phyloP scores from a whole-genome alignment of 2,329 filamentous ascomycete genomes.

The Didymella pinodella region DNA sequence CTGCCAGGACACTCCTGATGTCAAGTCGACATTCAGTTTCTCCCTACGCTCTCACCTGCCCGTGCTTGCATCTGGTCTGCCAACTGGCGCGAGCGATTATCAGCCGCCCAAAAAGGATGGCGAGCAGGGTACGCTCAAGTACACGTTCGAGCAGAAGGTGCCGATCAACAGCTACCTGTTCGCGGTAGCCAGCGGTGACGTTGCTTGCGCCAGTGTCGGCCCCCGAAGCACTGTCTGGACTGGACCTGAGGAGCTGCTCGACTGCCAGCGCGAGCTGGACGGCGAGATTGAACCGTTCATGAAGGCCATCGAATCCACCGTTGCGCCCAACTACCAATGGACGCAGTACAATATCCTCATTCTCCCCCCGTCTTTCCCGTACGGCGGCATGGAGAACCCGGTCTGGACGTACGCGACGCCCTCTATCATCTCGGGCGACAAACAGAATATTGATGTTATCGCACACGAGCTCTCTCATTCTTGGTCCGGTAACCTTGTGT shows the following conservation, averaged over 20 bases:
- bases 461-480: slow-evolving; percentile 80
- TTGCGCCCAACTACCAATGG: slow-evolving; percentile 87
- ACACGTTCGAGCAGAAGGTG: slow-evolving; percentile 87
- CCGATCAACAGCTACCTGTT: slow-evolving; percentile 96
- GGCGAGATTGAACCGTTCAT: slow-evolving; percentile 92
- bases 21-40: slow-evolving; percentile 95
- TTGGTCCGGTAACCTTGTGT: slow-evolving; percentile 90
- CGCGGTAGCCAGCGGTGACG: slow-evolving; percentile 85
- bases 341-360: slow-evolving; percentile 94
- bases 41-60: slow-evolving; percentile 85
- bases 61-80: slow-evolving; percentile 89
- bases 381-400: slow-evolving; percentile 81
- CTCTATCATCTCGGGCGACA: slow-evolving; percentile 84
- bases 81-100: slow-evolving; percentile 61
- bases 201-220: slow-evolving; percentile 85
- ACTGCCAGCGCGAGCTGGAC: slow-evolving; percentile 90
- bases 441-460: slow-evolving; percentile 93
- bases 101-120: slow-evolving; percentile 61
- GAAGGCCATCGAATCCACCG: slow-evolving; percentile 78
- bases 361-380: slow-evolving; percentile 76
- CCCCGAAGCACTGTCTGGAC: slow-evolving; percentile 85
- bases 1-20: slow-evolving; percentile 96
- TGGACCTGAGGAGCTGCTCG: slow-evolving; percentile 84
- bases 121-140: slow-evolving; percentile 66
- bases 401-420: slow-evolving; percentile 96